phyloP scores from a whole-genome alignment of 768 basidiomycete genomes.

The Cystobasidium tubakii region DNA sequence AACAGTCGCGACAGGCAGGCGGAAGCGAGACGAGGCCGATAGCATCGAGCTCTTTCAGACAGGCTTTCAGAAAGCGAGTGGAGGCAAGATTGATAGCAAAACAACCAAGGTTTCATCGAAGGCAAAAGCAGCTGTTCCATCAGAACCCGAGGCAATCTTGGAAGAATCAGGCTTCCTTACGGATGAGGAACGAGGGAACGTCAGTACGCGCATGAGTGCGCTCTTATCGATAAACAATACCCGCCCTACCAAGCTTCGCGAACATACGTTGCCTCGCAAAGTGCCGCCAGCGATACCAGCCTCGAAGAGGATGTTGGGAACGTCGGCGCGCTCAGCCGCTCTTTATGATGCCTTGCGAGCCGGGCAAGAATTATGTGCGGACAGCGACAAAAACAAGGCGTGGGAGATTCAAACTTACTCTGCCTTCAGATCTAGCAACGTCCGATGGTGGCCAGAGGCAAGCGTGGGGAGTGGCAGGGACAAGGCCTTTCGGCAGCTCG shows the following conservation, averaged over 20 bases:
- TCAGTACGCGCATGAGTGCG: not conserved
- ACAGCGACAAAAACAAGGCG: not conserved
- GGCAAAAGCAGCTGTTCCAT: not conserved
- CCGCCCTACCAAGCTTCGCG: not conserved
- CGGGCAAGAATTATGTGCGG: constrained; percentile 21
- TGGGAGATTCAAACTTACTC: constrained; percentile 23
- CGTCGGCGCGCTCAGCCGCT: not conserved
- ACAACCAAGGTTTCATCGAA: not conserved
- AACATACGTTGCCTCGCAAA: not conserved
- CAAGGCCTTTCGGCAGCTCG: constrained; percentile 6
- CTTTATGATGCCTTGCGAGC: not conserved
- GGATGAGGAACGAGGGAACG: not conserved
- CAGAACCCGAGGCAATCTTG: not conserved
- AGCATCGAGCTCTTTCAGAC: constrained; percentile 14
- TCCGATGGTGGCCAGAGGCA: constrained; percentile 10
- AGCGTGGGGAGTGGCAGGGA: not conserved
- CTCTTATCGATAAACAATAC: not conserved
- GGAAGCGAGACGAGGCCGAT: constrained; percentile 60
- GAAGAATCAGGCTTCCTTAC: not conserved
- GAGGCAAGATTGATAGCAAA: constrained; percentile 21
- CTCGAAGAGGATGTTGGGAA: not conserved
- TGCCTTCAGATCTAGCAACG: constrained; percentile 20
- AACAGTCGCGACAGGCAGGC: constrained; percentile 53
- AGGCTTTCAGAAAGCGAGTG: constrained; percentile 28
- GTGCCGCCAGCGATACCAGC: not conserved